Evolutionary conservation across 2,329 filamentous ascomycete species (phyloP).

Genomic region (Penicillium sp.): DNA sequence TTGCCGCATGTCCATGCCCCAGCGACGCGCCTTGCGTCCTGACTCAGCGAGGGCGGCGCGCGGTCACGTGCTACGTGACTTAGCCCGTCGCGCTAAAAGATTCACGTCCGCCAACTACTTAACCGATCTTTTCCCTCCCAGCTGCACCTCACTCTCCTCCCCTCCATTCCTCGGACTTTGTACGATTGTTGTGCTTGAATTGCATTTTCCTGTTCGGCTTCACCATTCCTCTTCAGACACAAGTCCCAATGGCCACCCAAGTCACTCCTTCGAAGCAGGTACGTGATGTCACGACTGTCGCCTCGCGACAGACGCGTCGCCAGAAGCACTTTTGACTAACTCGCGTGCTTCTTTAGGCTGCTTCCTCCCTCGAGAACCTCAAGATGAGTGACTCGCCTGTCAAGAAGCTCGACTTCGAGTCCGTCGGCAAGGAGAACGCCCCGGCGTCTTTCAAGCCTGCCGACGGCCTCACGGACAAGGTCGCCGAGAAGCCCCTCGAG

Average conservation of each 20-base stretch:
- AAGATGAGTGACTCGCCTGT: constrained; percentile 86
- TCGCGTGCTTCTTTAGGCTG: constrained; percentile 64
- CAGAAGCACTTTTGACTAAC: constrained; percentile 41
- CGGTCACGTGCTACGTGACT: constrained; percentile 45
- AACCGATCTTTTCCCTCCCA: constrained; percentile 36
- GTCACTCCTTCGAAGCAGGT: constrained; percentile 76
- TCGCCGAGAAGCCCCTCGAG: constrained; percentile 49
- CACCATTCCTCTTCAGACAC: constrained; percentile 33
- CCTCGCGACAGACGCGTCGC: constrained; percentile 37
- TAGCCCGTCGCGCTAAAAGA: constrained; percentile 43
- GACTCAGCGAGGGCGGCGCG: constrained; percentile 28
- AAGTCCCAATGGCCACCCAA: constrained; percentile 70
- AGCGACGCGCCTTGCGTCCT: constrained; percentile 26
- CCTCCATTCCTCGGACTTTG: constrained; percentile 25
- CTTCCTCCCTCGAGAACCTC: constrained; percentile 81
- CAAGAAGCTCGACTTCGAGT: constrained; percentile 83
- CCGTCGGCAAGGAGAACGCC: constrained; percentile 80
- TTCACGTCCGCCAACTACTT: constrained; percentile 36
- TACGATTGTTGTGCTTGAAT: constrained; percentile 27
- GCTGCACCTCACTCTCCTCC: constrained; percentile 33
- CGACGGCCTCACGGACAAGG: constrained; percentile 61
- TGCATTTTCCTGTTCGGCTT: constrained; percentile 19
- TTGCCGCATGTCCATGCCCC: constrained; percentile 14
- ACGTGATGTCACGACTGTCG: constrained; percentile 48
- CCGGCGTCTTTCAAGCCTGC: constrained; percentile 56